Evolutionary conservation across 75 land plant genomes (phyloP).

Genomic region (Ceratopteris richardii): DNA sequence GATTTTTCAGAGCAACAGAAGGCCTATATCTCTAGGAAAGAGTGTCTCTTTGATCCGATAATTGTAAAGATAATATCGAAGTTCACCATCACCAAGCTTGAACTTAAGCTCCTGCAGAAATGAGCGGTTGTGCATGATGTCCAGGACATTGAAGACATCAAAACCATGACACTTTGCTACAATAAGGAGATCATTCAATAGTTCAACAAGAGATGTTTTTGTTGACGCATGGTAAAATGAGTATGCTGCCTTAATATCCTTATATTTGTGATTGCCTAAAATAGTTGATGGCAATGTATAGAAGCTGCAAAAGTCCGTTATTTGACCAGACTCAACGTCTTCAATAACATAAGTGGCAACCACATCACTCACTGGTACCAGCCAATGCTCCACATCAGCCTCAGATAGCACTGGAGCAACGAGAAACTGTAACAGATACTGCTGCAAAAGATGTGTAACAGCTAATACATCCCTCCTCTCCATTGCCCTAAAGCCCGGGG

Average conservation of each 20-base stretch:
- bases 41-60: conserved; percentile 23
- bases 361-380: conserved; percentile 26
- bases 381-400: conserved; percentile 35
- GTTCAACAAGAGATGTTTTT: conserved; percentile 20
- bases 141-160: conserved; percentile 42
- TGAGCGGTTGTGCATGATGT: conserved; percentile 31
- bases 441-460: conserved; percentile 18
- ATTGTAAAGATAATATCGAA: conserved; percentile 41
- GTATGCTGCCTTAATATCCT: conserved; percentile 29
- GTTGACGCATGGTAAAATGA: conserved; percentile 39
- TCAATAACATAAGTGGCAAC: conserved; percentile 32
- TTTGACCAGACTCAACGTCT: conserved; percentile 16
- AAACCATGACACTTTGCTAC: conserved; percentile 26
- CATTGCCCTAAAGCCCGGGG: conserved; percentile 33
- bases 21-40: conserved; percentile 28
- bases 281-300: conserved; percentile 38
- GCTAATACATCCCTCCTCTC: conserved; percentile 22
- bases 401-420: conserved; percentile 34
- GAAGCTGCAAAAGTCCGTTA: conserved; percentile 38
- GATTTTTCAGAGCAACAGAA: conserved; percentile 21
- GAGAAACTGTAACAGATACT: conserved; percentile 21
- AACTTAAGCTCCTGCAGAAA: conserved; percentile 36
- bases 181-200: conserved; percentile 34
- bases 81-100: conserved; percentile 38
- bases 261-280: conserved; percentile 27